Evolutionary conservation across 352 stramenopile species (phyloP), one percentile per base, ranked within the genome.

Genomic region (Pythium phragmitis): DNA sequence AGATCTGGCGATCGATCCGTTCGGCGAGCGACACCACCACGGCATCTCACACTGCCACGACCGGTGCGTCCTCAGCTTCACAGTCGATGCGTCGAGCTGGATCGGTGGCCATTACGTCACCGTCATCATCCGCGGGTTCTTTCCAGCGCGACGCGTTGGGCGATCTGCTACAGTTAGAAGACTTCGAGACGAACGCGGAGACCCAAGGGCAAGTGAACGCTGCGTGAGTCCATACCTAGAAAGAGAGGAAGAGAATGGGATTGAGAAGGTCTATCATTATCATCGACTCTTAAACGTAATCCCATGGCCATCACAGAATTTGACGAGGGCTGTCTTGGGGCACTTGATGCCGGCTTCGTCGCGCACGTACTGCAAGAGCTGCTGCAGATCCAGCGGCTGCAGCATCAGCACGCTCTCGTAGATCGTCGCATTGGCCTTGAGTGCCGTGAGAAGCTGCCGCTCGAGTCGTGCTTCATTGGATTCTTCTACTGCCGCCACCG

Each of bases 361-460:
- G 39, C 58, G 63, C 2, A 73, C 23, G n/a, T 66, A 73, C 12
- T 23, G 13, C 17, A 61, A 57, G 14, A 73, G 41, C 34, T 59
- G 12, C 16, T 54, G n/a, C 1, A 73, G 28, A 36, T 68, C 56
- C 13, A 73, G n/a, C 14, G 66, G 66, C 42, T 69, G 60, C 1
- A 73, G 66, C 11, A 73, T 45, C 36, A 73, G 37, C 34, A 73
- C 66, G 23, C 55, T 13, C 39, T 73, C 60, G 33, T 73, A 73
- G 5, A 73, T 21, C 16, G 13, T 1, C 14, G 30, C 66, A 26
- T 73, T 73, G 28, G 60, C 54, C 46, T 66, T 65, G 11, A 73
- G 45, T 4, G 66, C 66, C 7, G 52, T n/a, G 4, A 73, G 37
- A 9, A 73, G 56, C 49, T 63, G 56, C 14, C 14, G 26, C 17